Percentiles rank a stretch among this genome's conserved stretches.
phyloP scores from a whole-genome alignment of 805 yeast species.

The Lipomyces kockii region DNA sequence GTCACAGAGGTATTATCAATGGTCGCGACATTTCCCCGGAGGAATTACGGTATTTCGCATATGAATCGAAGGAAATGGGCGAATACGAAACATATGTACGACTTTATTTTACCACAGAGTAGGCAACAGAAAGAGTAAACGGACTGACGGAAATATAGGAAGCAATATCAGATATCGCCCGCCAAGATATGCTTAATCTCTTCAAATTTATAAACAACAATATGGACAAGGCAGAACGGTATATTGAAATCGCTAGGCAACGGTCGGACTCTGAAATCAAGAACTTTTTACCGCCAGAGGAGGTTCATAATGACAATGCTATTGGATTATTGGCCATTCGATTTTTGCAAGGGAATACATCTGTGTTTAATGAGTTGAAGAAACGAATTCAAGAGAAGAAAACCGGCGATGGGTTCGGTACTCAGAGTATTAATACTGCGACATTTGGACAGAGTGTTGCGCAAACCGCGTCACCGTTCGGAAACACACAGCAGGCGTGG shows the following conservation, averaged over 20 bases:
- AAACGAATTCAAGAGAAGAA: not conserved
- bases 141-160: slow-evolving; percentile 1
- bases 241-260: slow-evolving; percentile 12
- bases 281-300: slow-evolving; percentile 20
- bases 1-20: slow-evolving; percentile 12
- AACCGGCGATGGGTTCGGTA: not conserved
- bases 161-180: slow-evolving; percentile 9
- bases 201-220: slow-evolving; percentile 11
- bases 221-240: slow-evolving; percentile 10
- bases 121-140: not conserved
- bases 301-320: slow-evolving; percentile 11
- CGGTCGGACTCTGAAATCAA: slow-evolving; percentile 9
- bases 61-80: slow-evolving; percentile 11
- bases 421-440: not conserved
- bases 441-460: not conserved
- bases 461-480: not conserved
- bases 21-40: slow-evolving; percentile 28
- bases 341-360: slow-evolving; percentile 18
- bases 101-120: not conserved
- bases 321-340: slow-evolving; percentile 19
- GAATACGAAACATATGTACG: slow-evolving; percentile 16
- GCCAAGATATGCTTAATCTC: slow-evolving; percentile 10
- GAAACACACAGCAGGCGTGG: not conserved
- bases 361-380: slow-evolving; percentile 8
- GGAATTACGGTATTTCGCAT: slow-evolving; percentile 19